Conservation (phyloP, 306 rosid species). For the Trifolium repens region DNA sequence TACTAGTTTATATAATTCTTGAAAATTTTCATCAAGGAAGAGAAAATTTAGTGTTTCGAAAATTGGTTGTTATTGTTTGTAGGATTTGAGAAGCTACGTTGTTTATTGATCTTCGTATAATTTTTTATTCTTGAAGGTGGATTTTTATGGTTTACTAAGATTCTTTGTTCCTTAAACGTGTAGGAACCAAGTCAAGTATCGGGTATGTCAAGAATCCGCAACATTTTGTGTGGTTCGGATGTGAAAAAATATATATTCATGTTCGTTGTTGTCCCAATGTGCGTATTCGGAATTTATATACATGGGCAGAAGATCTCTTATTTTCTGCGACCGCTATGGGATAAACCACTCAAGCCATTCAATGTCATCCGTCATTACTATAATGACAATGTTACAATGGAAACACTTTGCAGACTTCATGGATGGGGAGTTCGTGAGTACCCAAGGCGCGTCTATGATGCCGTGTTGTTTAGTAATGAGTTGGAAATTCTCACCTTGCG, state of each 20-base stretch:
- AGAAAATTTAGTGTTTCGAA: neutral
- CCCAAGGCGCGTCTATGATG: constrained; percentile 95
- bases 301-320: constrained; percentile 97
- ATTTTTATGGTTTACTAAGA: constrained; percentile 22
- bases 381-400: constrained; percentile 83
- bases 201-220: constrained; percentile 85
- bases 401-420: constrained; percentile 84
- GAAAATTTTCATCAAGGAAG: neutral
- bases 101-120: neutral
- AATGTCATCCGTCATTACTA: constrained; percentile 83
- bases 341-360: constrained; percentile 83
- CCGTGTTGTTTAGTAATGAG: constrained; percentile 93
- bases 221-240: constrained; percentile 80
- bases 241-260: constrained; percentile 74
- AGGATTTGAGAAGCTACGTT: constrained; percentile 15
- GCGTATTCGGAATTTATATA: constrained; percentile 65
- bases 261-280: constrained; percentile 67
- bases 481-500: constrained; percentile 80
- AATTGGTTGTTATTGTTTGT: constrained; percentile 1
- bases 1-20: neutral
- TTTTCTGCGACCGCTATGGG: constrained; percentile 96
- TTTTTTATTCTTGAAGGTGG: neutral
- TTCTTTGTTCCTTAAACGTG: constrained; percentile 34
- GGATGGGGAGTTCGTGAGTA: constrained; percentile 92
- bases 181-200: constrained; percentile 76